phyloP scores from a whole-genome alignment of 2,329 filamentous ascomycete species.

The Cryoendolithus antarcticus region DNA sequence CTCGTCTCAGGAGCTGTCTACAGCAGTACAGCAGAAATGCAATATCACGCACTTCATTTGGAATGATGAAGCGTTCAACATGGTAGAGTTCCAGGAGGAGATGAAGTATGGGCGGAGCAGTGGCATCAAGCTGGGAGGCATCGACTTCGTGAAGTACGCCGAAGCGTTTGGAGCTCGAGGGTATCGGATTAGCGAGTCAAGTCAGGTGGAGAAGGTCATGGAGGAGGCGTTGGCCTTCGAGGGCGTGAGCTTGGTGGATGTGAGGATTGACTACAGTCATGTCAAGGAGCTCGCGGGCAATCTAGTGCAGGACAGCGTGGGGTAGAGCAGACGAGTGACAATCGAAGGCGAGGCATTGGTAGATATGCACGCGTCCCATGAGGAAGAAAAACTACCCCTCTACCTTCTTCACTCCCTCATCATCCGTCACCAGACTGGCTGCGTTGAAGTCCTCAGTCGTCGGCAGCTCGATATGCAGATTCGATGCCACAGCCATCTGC shows the following conservation, averaged over 20 bases:
- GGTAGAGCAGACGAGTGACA: slow-evolving; percentile 6
- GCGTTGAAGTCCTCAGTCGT: slow-evolving; percentile 28
- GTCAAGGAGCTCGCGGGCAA: slow-evolving; percentile 30
- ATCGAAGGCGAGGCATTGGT: too few relatives aligned
- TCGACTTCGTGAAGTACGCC: slow-evolving; percentile 37
- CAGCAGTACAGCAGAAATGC: slow-evolving; percentile 35
- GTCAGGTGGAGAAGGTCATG: slow-evolving; percentile 33
- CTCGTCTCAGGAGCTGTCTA: slow-evolving; percentile 34
- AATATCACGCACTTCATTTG: slow-evolving; percentile 40
- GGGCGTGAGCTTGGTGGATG: slow-evolving; percentile 35
- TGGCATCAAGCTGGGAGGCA: slow-evolving; percentile 34
- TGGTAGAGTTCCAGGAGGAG: slow-evolving; percentile 41
- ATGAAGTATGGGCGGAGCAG: slow-evolving; percentile 36
- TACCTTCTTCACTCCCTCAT: slow-evolving; percentile 24
- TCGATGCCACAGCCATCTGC: slow-evolving; percentile 25
- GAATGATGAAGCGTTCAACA: slow-evolving; percentile 40
- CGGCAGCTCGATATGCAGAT: slow-evolving; percentile 30
- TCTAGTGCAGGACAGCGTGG: slow-evolving; percentile 26
- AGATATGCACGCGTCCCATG: too few relatives aligned
- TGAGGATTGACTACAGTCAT: slow-evolving; percentile 34
- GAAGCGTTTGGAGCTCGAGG: slow-evolving; percentile 37
- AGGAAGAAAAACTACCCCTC: slow-evolving; percentile 17
- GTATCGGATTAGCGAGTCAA: slow-evolving; percentile 27
- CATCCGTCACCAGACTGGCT: slow-evolving; percentile 22
- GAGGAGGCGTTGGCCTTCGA: slow-evolving; percentile 30